Evolutionary conservation across 805 yeast species (phyloP).

Genomic region (Candida germanica): DNA sequence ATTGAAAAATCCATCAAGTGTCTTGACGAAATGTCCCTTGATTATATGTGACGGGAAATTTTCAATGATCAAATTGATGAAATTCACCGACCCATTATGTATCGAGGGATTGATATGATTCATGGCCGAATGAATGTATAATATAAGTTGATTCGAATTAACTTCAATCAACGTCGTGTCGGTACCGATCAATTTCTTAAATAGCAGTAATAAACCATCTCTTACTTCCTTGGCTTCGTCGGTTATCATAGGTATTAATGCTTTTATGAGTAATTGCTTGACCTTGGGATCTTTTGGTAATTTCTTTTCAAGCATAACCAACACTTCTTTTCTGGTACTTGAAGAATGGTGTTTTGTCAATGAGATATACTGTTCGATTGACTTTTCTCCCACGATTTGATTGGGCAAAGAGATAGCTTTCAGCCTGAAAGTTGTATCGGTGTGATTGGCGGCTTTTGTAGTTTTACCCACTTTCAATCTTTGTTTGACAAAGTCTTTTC

Average conservation of each 20-base stretch:
- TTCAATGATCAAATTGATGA: constrained; percentile 57
- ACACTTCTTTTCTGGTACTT: constrained; percentile 68
- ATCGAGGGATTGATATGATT: constrained; percentile 81
- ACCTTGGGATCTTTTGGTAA: constrained; percentile 48
- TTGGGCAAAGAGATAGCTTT: constrained; percentile 51
- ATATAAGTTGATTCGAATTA: constrained; percentile 57
- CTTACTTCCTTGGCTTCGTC: constrained; percentile 72
- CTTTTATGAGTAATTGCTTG: constrained; percentile 54
- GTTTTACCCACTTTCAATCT: constrained; percentile 89
- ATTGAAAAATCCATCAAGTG: constrained; percentile 64
- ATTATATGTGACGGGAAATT: constrained; percentile 54
- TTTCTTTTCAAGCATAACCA: constrained; percentile 49
- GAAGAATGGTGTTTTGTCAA: constrained; percentile 72
- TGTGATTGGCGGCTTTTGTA: constrained; percentile 67
- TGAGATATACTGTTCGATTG: constrained; percentile 59
- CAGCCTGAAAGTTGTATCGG: constrained; percentile 83
- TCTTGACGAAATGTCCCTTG: constrained; percentile 63
- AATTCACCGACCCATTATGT: constrained; percentile 70
- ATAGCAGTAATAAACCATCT: constrained; percentile 46
- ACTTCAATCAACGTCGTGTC: constrained; percentile 57
- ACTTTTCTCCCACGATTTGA: constrained; percentile 36
- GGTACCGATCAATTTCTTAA: constrained; percentile 44
- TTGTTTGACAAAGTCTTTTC: constrained; percentile 70
- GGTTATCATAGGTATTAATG: constrained; percentile 59
- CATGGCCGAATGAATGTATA: constrained; percentile 88